A percentile compares a stretch with the other conserved stretches of the same genome.
Evolutionary conservation across 202 grass and related monocot species (phyloP).

Genomic region (Cymbopogon flexuosus): DNA sequence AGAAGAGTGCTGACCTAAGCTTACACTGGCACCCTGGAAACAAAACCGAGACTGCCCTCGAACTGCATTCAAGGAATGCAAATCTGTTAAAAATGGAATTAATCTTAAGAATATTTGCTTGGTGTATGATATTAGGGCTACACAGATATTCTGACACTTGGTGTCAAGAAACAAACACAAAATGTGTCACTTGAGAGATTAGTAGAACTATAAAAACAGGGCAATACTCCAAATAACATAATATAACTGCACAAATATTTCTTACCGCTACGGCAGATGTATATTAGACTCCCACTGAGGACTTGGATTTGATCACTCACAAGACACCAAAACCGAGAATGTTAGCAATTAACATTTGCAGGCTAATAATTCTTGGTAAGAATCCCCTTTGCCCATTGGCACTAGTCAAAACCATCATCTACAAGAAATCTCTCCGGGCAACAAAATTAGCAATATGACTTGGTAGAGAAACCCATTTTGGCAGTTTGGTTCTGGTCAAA

Average conservation of each 20-base stretch:
- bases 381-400: not conserved
- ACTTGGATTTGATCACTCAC: conserved; percentile 18
- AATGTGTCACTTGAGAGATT: not conserved
- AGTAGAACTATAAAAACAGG: not conserved
- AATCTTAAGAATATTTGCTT: not conserved
- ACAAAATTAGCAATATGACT: conserved; percentile 14
- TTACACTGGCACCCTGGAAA: not conserved
- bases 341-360: conserved; percentile 24
- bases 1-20: conserved; percentile 13
- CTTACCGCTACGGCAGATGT: conserved; percentile 31
- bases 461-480: conserved; percentile 18
- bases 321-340: conserved; percentile 21
- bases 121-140: not conserved
- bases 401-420: conserved; percentile 20
- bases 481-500: not conserved
- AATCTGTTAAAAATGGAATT: conserved; percentile 8
- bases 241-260: conserved; percentile 10
- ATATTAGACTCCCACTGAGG: conserved; percentile 4
- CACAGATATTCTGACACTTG: not conserved
- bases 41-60: not conserved
- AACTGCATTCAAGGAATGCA: conserved; percentile 16
- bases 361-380: conserved; percentile 10
- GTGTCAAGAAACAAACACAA: conserved; percentile 17
- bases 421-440: conserved; percentile 23
- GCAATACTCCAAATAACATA: conserved; percentile 11